phyloP scores from a whole-genome alignment of 345 rosid genomes.

The Eucalyptus albens region DNA sequence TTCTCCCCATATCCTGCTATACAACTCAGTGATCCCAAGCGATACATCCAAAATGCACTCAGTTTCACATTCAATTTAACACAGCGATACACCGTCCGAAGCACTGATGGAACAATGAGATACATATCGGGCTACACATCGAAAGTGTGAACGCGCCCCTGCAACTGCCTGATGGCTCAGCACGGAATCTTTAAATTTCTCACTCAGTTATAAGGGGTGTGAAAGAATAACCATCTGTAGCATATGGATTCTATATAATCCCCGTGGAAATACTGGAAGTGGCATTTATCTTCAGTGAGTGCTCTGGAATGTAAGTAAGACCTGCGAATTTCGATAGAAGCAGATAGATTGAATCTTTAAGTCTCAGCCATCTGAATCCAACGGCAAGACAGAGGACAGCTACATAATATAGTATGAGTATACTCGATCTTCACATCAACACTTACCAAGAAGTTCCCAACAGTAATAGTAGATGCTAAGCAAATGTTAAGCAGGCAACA shows the following conservation, averaged over 20 bases:
- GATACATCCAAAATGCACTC: not conserved
- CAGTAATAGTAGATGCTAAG: not conserved
- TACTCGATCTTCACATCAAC: not conserved
- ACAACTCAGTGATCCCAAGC: not conserved
- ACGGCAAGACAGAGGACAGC: not conserved
- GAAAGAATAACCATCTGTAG: not conserved
- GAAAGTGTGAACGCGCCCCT: not conserved
- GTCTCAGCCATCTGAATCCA: not conserved
- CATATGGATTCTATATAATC: slow-evolving; percentile 23
- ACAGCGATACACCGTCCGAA: not conserved
- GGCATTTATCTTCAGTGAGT: slow-evolving; percentile 82
- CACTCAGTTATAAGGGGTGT: not conserved
- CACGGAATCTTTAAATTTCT: not conserved
- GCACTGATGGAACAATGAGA: not conserved
- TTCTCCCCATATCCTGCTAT: not conserved
- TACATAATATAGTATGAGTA: not conserved
- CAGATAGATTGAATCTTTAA: not conserved
- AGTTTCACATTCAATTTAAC: not conserved
- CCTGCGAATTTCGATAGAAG: slow-evolving; percentile 36
- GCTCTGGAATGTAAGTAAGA: slow-evolving; percentile 78
- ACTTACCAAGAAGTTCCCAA: not conserved
- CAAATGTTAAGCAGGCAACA: not conserved
- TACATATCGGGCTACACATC: not conserved
- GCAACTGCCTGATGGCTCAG: not conserved
- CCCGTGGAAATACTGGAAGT: slow-evolving; percentile 78